Conservation (phyloP, 2,329 filamentous ascomycete species). For the Aphanocladium album region DNA sequence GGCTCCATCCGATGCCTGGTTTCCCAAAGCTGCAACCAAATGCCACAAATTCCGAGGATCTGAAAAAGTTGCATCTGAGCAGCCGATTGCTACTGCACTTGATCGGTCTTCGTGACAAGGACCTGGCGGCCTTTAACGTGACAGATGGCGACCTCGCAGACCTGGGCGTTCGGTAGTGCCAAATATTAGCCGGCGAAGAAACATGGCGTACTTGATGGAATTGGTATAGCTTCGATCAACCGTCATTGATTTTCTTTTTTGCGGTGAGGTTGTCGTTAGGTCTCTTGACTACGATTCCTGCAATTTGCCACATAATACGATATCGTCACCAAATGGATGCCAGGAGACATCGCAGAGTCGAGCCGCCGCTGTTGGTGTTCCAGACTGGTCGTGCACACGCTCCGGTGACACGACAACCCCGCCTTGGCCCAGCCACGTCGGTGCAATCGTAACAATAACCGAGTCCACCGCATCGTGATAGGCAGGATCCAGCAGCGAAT, state of each 20-base stretch:
- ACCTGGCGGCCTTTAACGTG: not conserved
- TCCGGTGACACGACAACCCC: slow-evolving; percentile 75
- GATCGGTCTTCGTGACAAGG: not conserved
- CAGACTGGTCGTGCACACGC: slow-evolving; percentile 44
- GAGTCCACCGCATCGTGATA: slow-evolving; percentile 63
- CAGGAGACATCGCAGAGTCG: slow-evolving; percentile 64
- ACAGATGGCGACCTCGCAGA: not conserved
- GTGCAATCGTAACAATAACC: slow-evolving; percentile 84
- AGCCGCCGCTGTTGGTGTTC: slow-evolving; percentile 53
- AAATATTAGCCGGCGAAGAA: not conserved
- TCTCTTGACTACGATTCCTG: not conserved
- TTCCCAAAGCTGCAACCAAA: not conserved
- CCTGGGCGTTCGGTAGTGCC: not conserved
- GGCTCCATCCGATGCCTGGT: not conserved
- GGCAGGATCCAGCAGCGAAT: slow-evolving; percentile 63
- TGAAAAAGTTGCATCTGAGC: not conserved
- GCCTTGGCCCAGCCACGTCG: slow-evolving; percentile 80
- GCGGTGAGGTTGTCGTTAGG: not conserved
- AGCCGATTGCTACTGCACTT: not conserved
- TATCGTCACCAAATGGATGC: slow-evolving; percentile 75
- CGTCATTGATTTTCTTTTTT: not conserved
- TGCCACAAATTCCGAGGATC: not conserved
- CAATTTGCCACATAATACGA: slow-evolving; percentile 71
- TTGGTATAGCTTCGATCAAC: not conserved
- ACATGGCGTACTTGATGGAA: not conserved